Percentiles rank a stretch among this genome's conserved stretches.
Conservation (phyloP, 2,329 filamentous ascomycete genomes). For the Scytalidium sp. region DNA sequence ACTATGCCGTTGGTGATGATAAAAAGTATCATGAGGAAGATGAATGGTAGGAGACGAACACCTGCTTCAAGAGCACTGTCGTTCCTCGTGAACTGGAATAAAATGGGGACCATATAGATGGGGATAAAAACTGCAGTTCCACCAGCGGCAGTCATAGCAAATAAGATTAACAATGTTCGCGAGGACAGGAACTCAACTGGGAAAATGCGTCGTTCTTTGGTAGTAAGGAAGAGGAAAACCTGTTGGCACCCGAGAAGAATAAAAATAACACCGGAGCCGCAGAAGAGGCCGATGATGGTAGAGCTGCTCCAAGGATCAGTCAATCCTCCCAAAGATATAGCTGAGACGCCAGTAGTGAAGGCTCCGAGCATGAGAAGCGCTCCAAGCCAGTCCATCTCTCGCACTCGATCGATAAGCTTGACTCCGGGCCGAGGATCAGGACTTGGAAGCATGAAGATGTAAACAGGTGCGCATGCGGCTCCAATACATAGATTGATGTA, state of each 20-base stretch:
- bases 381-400: slow-evolving; percentile 24
- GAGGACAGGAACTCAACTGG: slow-evolving; percentile 32
- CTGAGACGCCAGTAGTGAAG: slow-evolving; percentile 30
- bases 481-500: slow-evolving; percentile 56
- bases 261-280: slow-evolving; percentile 39
- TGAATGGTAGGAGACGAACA: slow-evolving; percentile 33
- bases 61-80: slow-evolving; percentile 43
- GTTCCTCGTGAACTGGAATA: slow-evolving; percentile 47
- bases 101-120: slow-evolving; percentile 41
- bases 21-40: slow-evolving; percentile 31
- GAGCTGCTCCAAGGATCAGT: slow-evolving; percentile 26
- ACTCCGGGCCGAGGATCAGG: slow-evolving; percentile 29
- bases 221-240: slow-evolving; percentile 26
- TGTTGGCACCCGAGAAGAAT: slow-evolving; percentile 18
- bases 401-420: slow-evolving; percentile 14
- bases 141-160: slow-evolving; percentile 30
- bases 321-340: slow-evolving; percentile 30
- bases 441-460: slow-evolving; percentile 41
- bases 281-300: slow-evolving; percentile 30
- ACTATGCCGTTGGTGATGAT: slow-evolving; percentile 30
- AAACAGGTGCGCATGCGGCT: slow-evolving; percentile 33
- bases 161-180: slow-evolving; percentile 31
- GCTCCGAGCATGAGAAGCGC: slow-evolving; percentile 28
- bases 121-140: slow-evolving; percentile 21
- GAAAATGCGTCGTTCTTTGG: slow-evolving; percentile 20